Evolutionary conservation across 177 flowering plant genomes (phyloP), one percentile per base, ranked within the genome.

Genomic region (Tripterygium wilfordii): DNA sequence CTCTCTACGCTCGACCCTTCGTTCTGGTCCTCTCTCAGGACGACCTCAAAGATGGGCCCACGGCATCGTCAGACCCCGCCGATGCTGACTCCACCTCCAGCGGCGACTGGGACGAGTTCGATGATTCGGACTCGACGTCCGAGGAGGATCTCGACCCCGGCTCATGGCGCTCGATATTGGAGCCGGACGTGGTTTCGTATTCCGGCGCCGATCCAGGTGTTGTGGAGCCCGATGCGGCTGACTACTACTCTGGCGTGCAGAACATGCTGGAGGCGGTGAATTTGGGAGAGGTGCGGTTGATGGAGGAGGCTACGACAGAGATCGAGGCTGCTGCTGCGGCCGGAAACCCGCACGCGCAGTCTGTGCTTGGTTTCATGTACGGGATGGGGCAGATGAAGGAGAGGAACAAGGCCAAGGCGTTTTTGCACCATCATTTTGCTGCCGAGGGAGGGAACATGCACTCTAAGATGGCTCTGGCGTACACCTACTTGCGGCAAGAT

Each of bases 91-190:
- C 63, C 50, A 4, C 50, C 35, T 40, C 43, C 54, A 27, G 79
- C 6, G 15, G 70, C 46, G 85, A 84, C 27, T 85, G 85, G 85
- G 94, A 89, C 42, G 91, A 92, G 28, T 83, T 92, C 67, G 72
- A 70, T n/a, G 91, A 83, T 45, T 61, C 84, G 43, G 78, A 74
- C 9, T 31, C 63, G 32, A 64, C 52, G 51, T 60, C 90, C 47
- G 95, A 87, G 5, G 75, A 72, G 35, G 80, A 83, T 40, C 82
- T 94, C 47, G 96, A 94, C 49, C 97, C 97, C 0, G 97, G 99
- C 9, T 83, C 96, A 5, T 90, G 99, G 99, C 79, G 85, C 38
- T 88, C 77, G n/a, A 60, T 94, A 54, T 77, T 87, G 58, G 97
- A 92, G 32, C 81, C 86, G 3, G 62, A 68, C 28, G 21, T n/a